Evolutionary conservation across 2,329 filamentous ascomycete genomes (phyloP), one percentile per base, ranked within the genome.

Genomic region (Verticillium dahliae): DNA sequence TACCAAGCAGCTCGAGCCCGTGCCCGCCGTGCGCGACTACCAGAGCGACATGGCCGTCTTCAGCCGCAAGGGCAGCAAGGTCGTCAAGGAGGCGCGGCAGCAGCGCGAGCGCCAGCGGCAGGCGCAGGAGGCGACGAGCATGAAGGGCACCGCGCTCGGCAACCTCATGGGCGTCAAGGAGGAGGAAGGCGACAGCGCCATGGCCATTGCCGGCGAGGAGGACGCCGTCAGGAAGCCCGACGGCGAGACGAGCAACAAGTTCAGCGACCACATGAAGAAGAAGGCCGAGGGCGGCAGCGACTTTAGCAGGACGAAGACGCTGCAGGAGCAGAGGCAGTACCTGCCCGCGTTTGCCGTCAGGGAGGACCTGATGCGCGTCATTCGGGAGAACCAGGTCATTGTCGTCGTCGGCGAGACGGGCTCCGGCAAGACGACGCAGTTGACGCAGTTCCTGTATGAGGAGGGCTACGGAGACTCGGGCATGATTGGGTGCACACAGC

Each of bases 11-110:
- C 75, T 98, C 27, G 95, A 99, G 62, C 96, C 95, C 0, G 90
- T 99, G 1, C 92, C 94, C 0, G 96, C 95, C 0, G 91, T 99
- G 14, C 85, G 90, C 59, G 95, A 99, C 73, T 88, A 90, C 33
- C 94, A 98, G 75, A 99, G 96, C 72, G 95, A 99, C 71, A 97
- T 99, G 95, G 95, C 95, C 1, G 93, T 99, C 1, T 98, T 98
- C 69, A 96, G 92, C 76, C 85, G 94, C 54, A 97, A 97, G 73
- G 95, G 95, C 1, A 98, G 94, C 72, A 90, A 87, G 68, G 92
- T 97, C 1, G 95, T 99, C 13, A 91, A 90, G 70, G 95, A 99
- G 69, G 88, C 90, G 68, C 83, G 96, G 52, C 92, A 97, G 75
- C 92, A 97, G 74, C 90, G 93, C 65, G 95, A 99, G 73, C 86